These are phyloP conservation scores for Puccinia coronata DNA, from an alignment of 1,284 basidiomycete species.

Conservation along the genomic window DNA sequence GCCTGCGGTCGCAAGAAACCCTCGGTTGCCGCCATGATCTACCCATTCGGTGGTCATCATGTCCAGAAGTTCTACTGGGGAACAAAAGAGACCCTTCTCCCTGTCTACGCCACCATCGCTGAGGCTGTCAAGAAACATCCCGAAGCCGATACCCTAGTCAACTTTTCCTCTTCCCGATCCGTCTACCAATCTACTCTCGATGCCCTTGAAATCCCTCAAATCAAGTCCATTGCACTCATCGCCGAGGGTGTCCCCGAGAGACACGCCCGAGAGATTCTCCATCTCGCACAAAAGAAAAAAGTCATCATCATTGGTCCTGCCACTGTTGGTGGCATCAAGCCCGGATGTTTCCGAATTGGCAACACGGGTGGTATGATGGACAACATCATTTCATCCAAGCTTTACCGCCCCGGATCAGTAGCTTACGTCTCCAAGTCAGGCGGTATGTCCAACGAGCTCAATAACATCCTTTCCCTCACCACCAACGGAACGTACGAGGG, in stretches of 20 bases:
- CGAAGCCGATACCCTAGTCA: slow-evolving; percentile 95
- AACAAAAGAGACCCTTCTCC: slow-evolving; percentile 95
- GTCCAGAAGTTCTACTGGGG: slow-evolving; percentile 99
- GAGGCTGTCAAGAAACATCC: slow-evolving; percentile 94
- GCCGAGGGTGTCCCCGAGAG: slow-evolving; percentile 98
- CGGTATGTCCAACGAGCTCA: slow-evolving; percentile 99
- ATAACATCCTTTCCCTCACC: slow-evolving; percentile 97
- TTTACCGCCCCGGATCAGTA: no score
- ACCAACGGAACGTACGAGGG: slow-evolving; percentile 99
- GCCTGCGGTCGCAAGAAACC: slow-evolving; percentile 91
- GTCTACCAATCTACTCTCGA: no score
- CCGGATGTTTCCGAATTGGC: slow-evolving; percentile 98
- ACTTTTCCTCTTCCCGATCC: slow-evolving; percentile 97
- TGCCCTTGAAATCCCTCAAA: slow-evolving; percentile 70
- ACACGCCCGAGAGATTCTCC: slow-evolving; percentile 92
- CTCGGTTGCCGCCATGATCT: slow-evolving; percentile 98
- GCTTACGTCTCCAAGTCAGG: no score
- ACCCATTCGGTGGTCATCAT: slow-evolving; percentile 99
- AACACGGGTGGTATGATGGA: slow-evolving; percentile 99
- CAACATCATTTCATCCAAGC: no score
- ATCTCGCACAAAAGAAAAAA: slow-evolving; percentile 78
- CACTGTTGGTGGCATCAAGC: slow-evolving; percentile 99
- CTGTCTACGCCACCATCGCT: slow-evolving; percentile 89
- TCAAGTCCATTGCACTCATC: slow-evolving; percentile 87
- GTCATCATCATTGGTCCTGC: slow-evolving; percentile 97